Evolutionary conservation across 2,329 filamentous ascomycete species (phyloP), one percentile per base, ranked within the genome.

Genomic region (Huntiella bhutanensis): DNA sequence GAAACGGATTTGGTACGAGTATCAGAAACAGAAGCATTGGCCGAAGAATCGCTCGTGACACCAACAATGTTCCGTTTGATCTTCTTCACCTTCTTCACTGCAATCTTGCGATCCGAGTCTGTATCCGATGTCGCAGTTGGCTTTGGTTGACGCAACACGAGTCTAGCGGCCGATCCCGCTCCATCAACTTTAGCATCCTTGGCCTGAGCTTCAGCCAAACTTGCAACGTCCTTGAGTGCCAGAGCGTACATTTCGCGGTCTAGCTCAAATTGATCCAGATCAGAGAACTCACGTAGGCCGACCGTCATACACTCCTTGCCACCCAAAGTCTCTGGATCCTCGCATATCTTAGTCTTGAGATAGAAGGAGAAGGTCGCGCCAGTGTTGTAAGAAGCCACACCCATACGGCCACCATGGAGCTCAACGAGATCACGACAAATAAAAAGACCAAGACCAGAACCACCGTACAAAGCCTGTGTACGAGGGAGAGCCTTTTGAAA

Each of bases 361-460:
- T 83, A 86, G 57, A 87, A 86, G 22, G 75, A 78, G 58, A 86
- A 86, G 0, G 74, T 82, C 58, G 77, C 82, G 35, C 82, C 82
- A 34, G 73, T 66, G 48, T 75, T 70, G 51, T 72, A 64, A 0
- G 78, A 82, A 1, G 70, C 68, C 2, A 86, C 80, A 5, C 80
- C 80, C 47, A 86, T 83, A 56, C 84, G 79, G 2, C 82, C 82
- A 11, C 81, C 81, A 60, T 86, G 82, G 43, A 86, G 63, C 56
- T 86, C 80, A 1, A 79, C 82, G 42, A 87, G 62, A 54, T 82
- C 80, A 34, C 80, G 70, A 4, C 77, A 83, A 56, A 87, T 86
- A 62, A 85, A 86, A 1, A 87, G 63, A 0, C 79, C 79, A 0
- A 83, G 62, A 0, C 79, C 79, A 0, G 74, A 79, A 5, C 79